Percentiles rank a stretch among this genome's conserved stretches.
phyloP scores from a whole-genome alignment of 257 asterid species.

The Misopates orontium region DNA sequence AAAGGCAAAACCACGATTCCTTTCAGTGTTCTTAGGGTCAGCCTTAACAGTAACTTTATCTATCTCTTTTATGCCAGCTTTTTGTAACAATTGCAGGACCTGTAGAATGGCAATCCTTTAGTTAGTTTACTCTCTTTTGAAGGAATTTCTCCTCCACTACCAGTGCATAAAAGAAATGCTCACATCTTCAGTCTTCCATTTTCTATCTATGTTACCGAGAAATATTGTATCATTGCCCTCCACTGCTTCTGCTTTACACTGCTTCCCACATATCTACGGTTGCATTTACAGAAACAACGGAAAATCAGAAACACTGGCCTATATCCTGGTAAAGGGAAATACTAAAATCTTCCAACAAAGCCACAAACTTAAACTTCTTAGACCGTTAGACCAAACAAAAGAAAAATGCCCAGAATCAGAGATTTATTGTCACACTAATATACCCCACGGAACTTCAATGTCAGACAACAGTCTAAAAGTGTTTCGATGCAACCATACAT shows the following conservation, averaged over 20 bases:
- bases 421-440: neutral
- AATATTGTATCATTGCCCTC: constrained; percentile 70
- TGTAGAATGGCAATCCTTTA: constrained; percentile 34
- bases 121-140: constrained; percentile 27
- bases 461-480: neutral
- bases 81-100: constrained; percentile 50
- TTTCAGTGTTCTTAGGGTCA: constrained; percentile 51
- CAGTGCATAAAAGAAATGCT: constrained; percentile 37
- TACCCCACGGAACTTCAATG: neutral
- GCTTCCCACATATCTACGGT: constrained; percentile 68
- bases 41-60: constrained; percentile 55
- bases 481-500: neutral
- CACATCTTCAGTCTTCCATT: constrained; percentile 73
- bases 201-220: constrained; percentile 68
- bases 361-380: neutral
- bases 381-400: neutral
- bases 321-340: constrained; percentile 1
- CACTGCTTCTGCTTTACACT: constrained; percentile 48
- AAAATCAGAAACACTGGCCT: constrained; percentile 27
- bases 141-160: constrained; percentile 18
- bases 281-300: constrained; percentile 21
- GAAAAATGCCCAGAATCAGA: neutral
- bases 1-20: constrained; percentile 73
- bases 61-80: constrained; percentile 60
- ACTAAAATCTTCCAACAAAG: neutral